A percentile compares a stretch with the other conserved stretches of the same genome.
These are phyloP conservation scores for Colletotrichum gloeosporioides DNA, from an alignment of 2,329 filamentous ascomycete species.

Conservation along the genomic window DNA sequence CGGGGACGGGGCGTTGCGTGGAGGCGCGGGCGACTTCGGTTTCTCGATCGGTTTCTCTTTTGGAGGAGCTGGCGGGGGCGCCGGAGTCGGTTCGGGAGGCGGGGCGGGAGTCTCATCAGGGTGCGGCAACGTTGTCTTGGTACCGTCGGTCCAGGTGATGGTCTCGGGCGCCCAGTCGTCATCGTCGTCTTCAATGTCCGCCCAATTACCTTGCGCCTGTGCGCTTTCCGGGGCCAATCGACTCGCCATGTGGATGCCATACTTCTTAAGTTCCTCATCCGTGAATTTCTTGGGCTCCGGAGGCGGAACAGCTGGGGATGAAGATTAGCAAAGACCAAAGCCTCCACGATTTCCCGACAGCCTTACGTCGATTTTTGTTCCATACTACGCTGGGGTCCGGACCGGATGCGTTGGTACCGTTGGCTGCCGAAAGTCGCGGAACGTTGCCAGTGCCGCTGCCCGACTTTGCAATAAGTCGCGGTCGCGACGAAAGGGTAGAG, in stretches of 20 bases:
- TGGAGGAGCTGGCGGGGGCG: constrained; percentile 30
- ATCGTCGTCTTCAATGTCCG: constrained; percentile 87
- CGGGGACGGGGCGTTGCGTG: constrained; percentile 39
- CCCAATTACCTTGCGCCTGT: constrained; percentile 83
- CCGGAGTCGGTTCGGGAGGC: constrained; percentile 28
- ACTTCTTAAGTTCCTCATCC: constrained; percentile 86
- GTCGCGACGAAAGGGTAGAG: constrained; percentile 61
- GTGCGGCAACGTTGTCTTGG: constrained; percentile 77
- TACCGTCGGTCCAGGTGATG: constrained; percentile 88
- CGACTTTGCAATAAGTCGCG: constrained; percentile 78
- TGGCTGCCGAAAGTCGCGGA: constrained; percentile 48
- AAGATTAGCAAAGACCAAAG: constrained; percentile 27
- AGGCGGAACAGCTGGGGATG: constrained; percentile 58
- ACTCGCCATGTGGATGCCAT: constrained; percentile 84
- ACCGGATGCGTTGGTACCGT: constrained; percentile 65
- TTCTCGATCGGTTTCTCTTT: constrained; percentile 44
- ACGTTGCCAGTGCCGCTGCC: constrained; percentile 63
- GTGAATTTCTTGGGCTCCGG: constrained; percentile 83
- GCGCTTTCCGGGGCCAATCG: constrained; percentile 78
- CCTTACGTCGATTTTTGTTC: constrained; percentile 87
- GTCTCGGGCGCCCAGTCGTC: constrained; percentile 87
- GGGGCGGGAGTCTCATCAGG: constrained; percentile 53
- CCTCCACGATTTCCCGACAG: background rate
- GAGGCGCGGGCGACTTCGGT: constrained; percentile 46
- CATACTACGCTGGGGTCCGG: constrained; percentile 80